A percentile compares a stretch with the other conserved stretches of the same genome.
phyloP scores from a whole-genome alignment of 2,329 filamentous ascomycete genomes.

The Clonostachys chloroleuca region DNA sequence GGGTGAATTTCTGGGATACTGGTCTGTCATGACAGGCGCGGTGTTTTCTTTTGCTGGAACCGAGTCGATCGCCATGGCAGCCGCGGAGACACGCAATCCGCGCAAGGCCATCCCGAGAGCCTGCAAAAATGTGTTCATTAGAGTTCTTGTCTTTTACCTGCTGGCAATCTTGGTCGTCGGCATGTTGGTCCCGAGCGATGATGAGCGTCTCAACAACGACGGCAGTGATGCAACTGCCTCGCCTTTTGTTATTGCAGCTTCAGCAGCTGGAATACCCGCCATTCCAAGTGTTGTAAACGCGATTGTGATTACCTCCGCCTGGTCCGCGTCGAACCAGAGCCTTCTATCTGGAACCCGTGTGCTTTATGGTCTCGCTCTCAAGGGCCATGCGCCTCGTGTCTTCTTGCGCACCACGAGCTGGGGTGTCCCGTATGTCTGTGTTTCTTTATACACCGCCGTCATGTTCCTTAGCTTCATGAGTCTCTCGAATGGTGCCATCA shows the following conservation, averaged over 20 bases:
- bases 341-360: slow-evolving; percentile 56
- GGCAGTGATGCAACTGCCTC: slow-evolving; percentile 41
- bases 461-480: slow-evolving; percentile 55
- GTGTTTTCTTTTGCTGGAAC: slow-evolving; percentile 68
- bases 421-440: slow-evolving; percentile 58
- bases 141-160: slow-evolving; percentile 68
- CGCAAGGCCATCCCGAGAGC: slow-evolving; percentile 63
- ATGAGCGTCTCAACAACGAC: slow-evolving; percentile 44
- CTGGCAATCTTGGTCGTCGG: slow-evolving; percentile 68
- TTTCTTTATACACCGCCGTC: slow-evolving; percentile 46
- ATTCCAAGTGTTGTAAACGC: slow-evolving; percentile 74
- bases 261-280: slow-evolving; percentile 60
- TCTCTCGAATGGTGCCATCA: slow-evolving; percentile 51
- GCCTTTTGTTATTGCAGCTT: slow-evolving; percentile 70
- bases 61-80: slow-evolving; percentile 57
- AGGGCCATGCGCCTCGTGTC: slow-evolving; percentile 51
- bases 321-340: slow-evolving; percentile 65
- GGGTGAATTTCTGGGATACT: slow-evolving; percentile 36
- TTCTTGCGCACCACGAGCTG: slow-evolving; percentile 55
- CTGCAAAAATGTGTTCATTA: slow-evolving; percentile 70
- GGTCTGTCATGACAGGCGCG: slow-evolving; percentile 56
- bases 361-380: slow-evolving; percentile 54
- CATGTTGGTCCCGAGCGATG: slow-evolving; percentile 56
- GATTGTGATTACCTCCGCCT: slow-evolving; percentile 68
- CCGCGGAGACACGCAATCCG: slow-evolving; percentile 56